phyloP scores from a whole-genome alignment of 2,329 filamentous ascomycete species.

The Arachnomyces sp. region DNA sequence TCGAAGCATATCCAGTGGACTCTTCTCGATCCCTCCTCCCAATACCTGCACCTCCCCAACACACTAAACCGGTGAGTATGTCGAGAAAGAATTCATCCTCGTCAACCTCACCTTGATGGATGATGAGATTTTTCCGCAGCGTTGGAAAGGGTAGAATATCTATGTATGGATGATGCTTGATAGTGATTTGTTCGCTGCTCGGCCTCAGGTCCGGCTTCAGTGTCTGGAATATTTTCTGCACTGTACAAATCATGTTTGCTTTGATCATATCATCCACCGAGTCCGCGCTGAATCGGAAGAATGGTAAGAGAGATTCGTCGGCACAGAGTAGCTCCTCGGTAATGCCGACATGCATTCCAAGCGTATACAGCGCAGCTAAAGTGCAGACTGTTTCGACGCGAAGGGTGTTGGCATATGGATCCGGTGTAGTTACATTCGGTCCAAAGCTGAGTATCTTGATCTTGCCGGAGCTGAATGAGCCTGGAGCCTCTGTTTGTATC shows the following conservation, averaged over 20 bases:
- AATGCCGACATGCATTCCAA: conserved; percentile 19
- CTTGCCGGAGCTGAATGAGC: conserved; percentile 2
- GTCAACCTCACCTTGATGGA: no score
- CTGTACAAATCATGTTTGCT: conserved; percentile 9
- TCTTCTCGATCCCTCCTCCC: no score
- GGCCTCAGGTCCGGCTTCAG: conserved; percentile 17
- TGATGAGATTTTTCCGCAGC: no score
- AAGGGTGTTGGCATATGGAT: conserved; percentile 20
- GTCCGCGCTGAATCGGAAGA: conserved; percentile 13
- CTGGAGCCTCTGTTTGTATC: conserved; percentile 6
- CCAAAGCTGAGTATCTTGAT: conserved; percentile 12
- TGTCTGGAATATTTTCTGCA: conserved; percentile 11
- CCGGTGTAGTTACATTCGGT: conserved; percentile 9
- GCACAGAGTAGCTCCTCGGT: conserved; percentile 18
- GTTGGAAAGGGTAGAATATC: no score
- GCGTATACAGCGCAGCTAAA: conserved; percentile 13
- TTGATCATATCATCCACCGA: conserved; percentile 4
- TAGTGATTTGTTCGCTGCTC: conserved; percentile 14
- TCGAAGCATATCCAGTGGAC: no score
- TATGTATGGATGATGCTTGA: no score
- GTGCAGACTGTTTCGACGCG: conserved; percentile 22
- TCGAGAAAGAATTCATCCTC: no score
- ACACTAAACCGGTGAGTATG: no score
- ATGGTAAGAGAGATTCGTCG: conserved; percentile 19
- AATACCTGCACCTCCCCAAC: no score